Evolutionary conservation across 2,329 filamentous ascomycete species (phyloP).

Genomic region (Trichophyton mentagrophytes): DNA sequence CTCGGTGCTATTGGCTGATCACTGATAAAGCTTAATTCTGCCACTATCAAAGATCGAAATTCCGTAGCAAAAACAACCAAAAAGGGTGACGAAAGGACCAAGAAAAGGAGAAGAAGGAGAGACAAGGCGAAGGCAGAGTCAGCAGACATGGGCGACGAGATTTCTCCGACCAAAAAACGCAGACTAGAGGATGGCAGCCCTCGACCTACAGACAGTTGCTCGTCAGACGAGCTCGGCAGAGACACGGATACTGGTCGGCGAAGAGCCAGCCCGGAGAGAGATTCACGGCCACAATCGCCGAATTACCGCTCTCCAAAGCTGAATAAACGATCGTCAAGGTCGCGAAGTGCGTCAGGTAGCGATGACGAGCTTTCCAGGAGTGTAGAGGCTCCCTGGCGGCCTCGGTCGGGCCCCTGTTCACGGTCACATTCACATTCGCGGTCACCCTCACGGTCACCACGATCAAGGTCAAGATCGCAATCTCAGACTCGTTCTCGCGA

Average conservation of each 20-base stretch:
- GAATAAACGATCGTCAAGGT: conserved; percentile 5
- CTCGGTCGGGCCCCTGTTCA: conserved; percentile 14
- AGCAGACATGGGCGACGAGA: conserved; percentile 7
- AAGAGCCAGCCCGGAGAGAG: conserved; percentile 24
- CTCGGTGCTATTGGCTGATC: conserved; percentile 10
- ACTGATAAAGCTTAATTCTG: not conserved
- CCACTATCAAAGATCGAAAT: not conserved
- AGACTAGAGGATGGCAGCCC: conserved; percentile 20
- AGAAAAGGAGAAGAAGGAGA: not conserved
- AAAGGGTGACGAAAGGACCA: not conserved
- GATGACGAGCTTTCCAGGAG: conserved; percentile 37
- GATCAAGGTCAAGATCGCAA: conserved; percentile 3
- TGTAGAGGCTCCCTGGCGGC: conserved; percentile 25
- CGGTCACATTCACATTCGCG: conserved; percentile 19
- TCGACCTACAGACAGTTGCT: conserved; percentile 19
- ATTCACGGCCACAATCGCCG: not conserved
- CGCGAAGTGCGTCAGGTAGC: conserved; percentile 23
- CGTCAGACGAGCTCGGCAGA: conserved; percentile 29
- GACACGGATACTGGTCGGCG: conserved; percentile 25
- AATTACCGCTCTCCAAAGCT: conserved; percentile 7
- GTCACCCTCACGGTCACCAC: not conserved
- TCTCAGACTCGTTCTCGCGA: not conserved
- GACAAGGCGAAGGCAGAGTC: not conserved
- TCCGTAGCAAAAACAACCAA: too few relatives aligned
- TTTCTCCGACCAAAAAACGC: conserved; percentile 21